phyloP scores from a whole-genome alignment of 2,329 filamentous ascomycete genomes.

The Fusarium ramigenum region DNA sequence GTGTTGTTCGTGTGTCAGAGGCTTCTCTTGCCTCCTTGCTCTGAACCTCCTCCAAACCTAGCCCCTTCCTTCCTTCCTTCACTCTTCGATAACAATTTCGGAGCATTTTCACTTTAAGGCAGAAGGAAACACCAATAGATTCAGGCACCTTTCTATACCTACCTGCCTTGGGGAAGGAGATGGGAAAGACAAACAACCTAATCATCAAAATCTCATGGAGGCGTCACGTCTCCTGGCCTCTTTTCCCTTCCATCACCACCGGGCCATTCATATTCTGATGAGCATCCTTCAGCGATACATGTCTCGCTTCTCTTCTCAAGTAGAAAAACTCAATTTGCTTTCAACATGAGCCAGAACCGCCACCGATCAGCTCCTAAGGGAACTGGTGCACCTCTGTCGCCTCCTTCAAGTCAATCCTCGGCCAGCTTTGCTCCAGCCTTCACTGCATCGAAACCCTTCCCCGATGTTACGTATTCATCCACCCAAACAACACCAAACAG shows the following conservation, averaged over 20 bases:
- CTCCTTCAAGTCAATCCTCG: constrained; percentile 1
- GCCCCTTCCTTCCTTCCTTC: neutral
- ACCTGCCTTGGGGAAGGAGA: neutral
- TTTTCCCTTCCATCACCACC: neutral
- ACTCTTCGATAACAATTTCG: neutral
- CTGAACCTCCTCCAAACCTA: neutral
- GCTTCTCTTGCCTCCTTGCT: neutral
- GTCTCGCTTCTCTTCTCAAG: neutral
- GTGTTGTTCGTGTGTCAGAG: neutral
- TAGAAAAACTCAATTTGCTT: neutral
- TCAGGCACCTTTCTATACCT: neutral
- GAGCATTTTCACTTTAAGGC: neutral
- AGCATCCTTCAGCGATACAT: neutral
- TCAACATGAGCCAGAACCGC: constrained; percentile 25
- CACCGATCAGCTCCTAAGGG: constrained; percentile 23
- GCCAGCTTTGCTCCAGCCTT: neutral
- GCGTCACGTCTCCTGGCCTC: neutral
- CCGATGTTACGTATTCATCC: neutral
- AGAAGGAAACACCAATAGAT: neutral
- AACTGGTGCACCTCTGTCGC: neutral
- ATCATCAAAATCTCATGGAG: neutral
- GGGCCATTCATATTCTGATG: neutral
- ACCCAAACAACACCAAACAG: neutral
- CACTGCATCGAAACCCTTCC: neutral
- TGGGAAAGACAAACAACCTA: neutral